phyloP scores from a whole-genome alignment of 495 filamentous ascomycete genomes.

The Aspergillus funiculosus region DNA sequence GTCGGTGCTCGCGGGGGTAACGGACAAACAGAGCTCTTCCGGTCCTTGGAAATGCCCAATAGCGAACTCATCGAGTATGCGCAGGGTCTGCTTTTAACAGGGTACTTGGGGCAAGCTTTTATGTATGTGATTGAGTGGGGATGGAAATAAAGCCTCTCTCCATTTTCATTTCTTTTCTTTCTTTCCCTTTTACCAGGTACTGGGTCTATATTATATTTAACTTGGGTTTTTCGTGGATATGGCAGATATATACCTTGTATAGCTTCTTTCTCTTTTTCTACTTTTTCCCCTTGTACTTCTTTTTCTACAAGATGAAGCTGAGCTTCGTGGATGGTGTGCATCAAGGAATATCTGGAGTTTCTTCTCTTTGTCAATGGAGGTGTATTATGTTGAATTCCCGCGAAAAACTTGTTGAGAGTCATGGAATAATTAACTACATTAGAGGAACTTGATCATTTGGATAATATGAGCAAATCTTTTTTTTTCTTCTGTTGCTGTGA shows the following conservation, averaged over 20 bases:
- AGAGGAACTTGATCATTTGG: no score
- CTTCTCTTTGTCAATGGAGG: no score
- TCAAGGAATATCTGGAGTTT: slow-evolving; percentile 1
- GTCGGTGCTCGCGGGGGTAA: slow-evolving; percentile 18
- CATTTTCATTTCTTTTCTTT: background rate
- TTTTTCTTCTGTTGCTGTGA: no score
- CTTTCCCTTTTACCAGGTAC: no score
- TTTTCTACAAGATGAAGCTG: no score
- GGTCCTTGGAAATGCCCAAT: slow-evolving; percentile 17
- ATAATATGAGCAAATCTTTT: no score
- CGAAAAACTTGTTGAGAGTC: no score
- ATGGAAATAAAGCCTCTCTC: slow-evolving; percentile 17
- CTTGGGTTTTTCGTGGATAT: background rate
- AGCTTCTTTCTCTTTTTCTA: background rate
- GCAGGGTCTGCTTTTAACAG: slow-evolving; percentile 25
- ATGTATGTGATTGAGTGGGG: slow-evolving; percentile 34
- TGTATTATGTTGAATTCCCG: no score
- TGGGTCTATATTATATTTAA: no score
- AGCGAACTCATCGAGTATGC: slow-evolving; percentile 29
- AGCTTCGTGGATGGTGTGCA: background rate
- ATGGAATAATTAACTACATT: no score
- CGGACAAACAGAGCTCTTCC: slow-evolving; percentile 22
- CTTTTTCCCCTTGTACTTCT: background rate
- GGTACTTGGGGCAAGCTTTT: slow-evolving; percentile 25
- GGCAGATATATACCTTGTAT: no score